phyloP scores from a whole-genome alignment of 23 red algal genomes.

The Agarophyton chilense region DNA sequence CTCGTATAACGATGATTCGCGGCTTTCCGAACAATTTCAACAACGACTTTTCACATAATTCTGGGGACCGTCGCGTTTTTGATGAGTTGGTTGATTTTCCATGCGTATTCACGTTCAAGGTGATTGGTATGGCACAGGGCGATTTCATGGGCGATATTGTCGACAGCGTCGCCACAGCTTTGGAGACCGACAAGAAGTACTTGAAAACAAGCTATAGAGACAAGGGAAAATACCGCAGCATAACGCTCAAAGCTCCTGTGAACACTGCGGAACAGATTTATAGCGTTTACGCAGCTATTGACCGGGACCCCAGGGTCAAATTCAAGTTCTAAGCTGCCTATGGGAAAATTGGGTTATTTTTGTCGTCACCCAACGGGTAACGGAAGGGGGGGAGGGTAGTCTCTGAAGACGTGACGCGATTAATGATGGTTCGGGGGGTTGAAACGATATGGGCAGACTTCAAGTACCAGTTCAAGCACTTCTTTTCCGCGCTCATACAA shows the following conservation, averaged over 20 bases:
- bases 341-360: neutral
- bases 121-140: conserved; percentile 90
- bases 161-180: conserved; percentile 66
- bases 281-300: conserved; percentile 90
- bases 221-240: conserved; percentile 71
- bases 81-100: conserved; percentile 98
- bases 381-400: neutral
- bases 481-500: neutral
- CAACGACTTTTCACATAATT: conserved; percentile 50
- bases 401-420: neutral
- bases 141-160: conserved; percentile 94
- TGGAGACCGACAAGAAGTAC: conserved; percentile 70
- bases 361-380: neutral
- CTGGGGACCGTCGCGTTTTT: conserved; percentile 64
- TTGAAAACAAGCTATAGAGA: conserved; percentile 64
- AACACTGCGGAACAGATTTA: conserved; percentile 92
- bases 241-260: conserved; percentile 89
- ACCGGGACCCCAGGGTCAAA: conserved; percentile 79
- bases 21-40: conserved; percentile 89
- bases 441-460: neutral
- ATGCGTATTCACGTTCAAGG: conserved; percentile 93
- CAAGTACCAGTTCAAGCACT: neutral
- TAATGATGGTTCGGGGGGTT: neutral
- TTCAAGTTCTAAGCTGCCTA: conserved; percentile 75
- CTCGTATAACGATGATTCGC: conserved; percentile 69